Conservation (phyloP, 225 moss, liverwort and hornwort species). For the Pleurozium schreberi region DNA sequence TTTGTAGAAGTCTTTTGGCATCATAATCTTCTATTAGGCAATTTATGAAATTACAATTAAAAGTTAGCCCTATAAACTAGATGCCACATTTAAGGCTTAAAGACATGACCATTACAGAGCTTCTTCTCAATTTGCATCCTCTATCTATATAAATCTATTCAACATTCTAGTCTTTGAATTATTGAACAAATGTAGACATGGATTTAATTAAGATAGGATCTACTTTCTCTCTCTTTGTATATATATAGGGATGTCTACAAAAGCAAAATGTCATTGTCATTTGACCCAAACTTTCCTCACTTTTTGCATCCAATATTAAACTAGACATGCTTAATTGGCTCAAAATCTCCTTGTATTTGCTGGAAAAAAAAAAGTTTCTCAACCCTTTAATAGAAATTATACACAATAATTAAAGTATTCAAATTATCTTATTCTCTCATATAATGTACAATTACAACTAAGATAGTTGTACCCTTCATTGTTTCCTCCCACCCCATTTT, state of each 20-base stretch:
- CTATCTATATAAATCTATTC: background rate
- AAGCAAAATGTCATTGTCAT: background rate
- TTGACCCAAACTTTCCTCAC: fast-evolving
- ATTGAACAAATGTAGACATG: background rate
- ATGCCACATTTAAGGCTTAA: background rate
- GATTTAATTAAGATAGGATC: background rate
- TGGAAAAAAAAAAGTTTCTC: too few species aligned
- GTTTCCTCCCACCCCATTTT: fast-evolving
- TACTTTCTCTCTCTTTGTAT: too few species aligned
- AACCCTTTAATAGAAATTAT: background rate
- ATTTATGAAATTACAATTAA: background rate
- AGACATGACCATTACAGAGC: background rate
- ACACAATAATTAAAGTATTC: too few species aligned
- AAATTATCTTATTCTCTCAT: too few species aligned
- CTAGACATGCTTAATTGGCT: background rate
- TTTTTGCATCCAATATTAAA: background rate
- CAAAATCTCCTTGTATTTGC: background rate
- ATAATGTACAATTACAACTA: background rate
- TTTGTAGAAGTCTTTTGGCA: background rate
- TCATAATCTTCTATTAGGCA: too few species aligned
- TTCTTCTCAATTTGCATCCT: background rate
- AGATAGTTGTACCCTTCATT: fast-evolving
- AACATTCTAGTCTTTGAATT: background rate
- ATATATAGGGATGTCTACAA: background rate
- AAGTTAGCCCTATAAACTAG: background rate